Percentiles rank a stretch among this genome's conserved stretches.
phyloP scores from a whole-genome alignment of 2,329 filamentous ascomycete genomes.

The Monosporascus sp. region DNA sequence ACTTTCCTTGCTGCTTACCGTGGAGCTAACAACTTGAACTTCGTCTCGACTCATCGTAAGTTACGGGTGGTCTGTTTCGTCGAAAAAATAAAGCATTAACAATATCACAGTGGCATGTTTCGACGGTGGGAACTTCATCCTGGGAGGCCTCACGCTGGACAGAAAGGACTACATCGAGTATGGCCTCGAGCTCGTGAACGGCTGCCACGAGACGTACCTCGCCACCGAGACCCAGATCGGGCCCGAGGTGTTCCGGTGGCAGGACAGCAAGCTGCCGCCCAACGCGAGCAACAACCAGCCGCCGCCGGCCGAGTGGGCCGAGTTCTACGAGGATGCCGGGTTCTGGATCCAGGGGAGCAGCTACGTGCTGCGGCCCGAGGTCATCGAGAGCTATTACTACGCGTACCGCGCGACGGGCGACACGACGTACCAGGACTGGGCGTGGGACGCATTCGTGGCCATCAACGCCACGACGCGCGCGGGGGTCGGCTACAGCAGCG shows the following conservation, averaged over 20 bases:
- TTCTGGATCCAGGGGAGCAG: conserved; percentile 61
- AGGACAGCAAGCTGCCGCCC: conserved; percentile 32
- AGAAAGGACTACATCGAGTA: conserved; percentile 66
- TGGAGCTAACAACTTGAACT: conserved; percentile 34
- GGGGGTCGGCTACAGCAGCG: conserved; percentile 61
- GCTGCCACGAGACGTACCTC: conserved; percentile 70
- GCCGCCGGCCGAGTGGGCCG: conserved; percentile 40
- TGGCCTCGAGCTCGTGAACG: conserved; percentile 65
- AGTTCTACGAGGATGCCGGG: conserved; percentile 62
- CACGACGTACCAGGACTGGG: conserved; percentile 74
- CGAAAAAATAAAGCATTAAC: neutral
- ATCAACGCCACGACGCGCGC: conserved; percentile 61
- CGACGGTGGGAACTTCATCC: conserved; percentile 78
- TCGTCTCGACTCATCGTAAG: conserved; percentile 47
- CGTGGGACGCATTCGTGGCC: conserved; percentile 70
- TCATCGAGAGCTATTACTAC: conserved; percentile 82
- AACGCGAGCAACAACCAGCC: conserved; percentile 35
- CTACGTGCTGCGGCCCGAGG: conserved; percentile 75
- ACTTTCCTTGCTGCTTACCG: conserved; percentile 64
- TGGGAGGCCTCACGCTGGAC: conserved; percentile 68
- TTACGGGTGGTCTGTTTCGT: conserved; percentile 1
- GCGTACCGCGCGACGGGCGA: conserved; percentile 77
- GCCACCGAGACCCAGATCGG: conserved; percentile 68
- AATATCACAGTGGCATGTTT: conserved; percentile 69
- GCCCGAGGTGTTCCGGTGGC: conserved; percentile 67